Base-by-base conservation (phyloP, 495 filamentous ascomycete species). In the Neurospora sp. region DNA sequence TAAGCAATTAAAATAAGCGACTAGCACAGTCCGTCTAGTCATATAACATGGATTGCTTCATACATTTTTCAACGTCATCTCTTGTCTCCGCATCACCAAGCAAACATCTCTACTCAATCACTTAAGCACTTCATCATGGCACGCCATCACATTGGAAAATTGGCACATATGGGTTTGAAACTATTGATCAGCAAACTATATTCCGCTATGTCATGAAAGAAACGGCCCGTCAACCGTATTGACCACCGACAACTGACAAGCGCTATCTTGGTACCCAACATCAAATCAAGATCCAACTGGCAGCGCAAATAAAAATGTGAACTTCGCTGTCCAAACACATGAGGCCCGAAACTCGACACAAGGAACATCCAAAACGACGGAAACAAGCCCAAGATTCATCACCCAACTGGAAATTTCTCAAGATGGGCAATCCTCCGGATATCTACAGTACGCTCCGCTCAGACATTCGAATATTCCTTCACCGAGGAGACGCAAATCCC, bases 401-500 rank as follows among this genome's bases (percentile, higher is more conserved):
- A 10, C 22, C 48, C 48, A 59, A 14, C 2, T 59, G 20, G 48
- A 59, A 31, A 27, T 27, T 27, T 2, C 45, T 7, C 10, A 27
- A 12, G 22, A 59, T 27, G 48, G 45, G 20, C 22, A 14, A 27
- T 20, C 48, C 10, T 27, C 20, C 9, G 10, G 10, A 53, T 3
- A 53, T 53, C 9, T 22, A 31, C 2, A 22, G 27, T 31, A 7
- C 22, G 45, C 9, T 14, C 45, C 9, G 20, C 45, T 12, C 20
- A 27, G 10, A 14, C 10, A 53, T 53, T 53, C 9, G 6, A 17
- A 8, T 40, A 44, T 27, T 14, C 20, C 45, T 53, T 53, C 45
- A 31, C 27, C 78, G 85, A 80, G 68, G 81, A 83, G 74, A 86
- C 82, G 69, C 14, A 14, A 65, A 31, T 65, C 53, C 53, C 27